phyloP scores from a whole-genome alignment of 768 basidiomycete species.

The Agaricus subrufescens region DNA sequence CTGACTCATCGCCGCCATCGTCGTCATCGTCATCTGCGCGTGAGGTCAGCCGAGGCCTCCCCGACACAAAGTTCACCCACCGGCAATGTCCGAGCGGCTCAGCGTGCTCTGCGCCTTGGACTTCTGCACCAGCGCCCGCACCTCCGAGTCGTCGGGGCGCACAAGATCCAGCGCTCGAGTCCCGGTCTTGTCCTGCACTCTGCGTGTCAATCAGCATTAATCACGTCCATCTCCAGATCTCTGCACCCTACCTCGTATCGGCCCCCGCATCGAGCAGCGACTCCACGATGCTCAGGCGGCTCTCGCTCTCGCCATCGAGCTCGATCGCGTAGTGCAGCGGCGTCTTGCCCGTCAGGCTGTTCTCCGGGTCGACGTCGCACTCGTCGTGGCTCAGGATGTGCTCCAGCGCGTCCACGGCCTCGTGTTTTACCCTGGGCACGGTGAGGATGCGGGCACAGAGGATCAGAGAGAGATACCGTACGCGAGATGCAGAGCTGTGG shows the following conservation, averaged over 20 bases:
- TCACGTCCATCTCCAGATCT: background rate
- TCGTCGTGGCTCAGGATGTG: slow-evolving; percentile 67
- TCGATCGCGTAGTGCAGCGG: slow-evolving; percentile 74
- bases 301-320: slow-evolving; percentile 43
- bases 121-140: slow-evolving; percentile 47
- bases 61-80: slow-evolving; percentile 26
- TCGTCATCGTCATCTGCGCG: slow-evolving; percentile 22
- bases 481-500: slow-evolving; percentile 18
- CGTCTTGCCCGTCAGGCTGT: slow-evolving; percentile 64
- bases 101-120: slow-evolving; percentile 47
- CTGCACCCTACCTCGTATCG: slow-evolving; percentile 49
- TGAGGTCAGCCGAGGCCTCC: background rate
- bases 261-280: slow-evolving; percentile 78
- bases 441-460: slow-evolving; percentile 13
- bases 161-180: slow-evolving; percentile 53
- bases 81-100: slow-evolving; percentile 58
- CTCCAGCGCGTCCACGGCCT: slow-evolving; percentile 62
- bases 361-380: slow-evolving; percentile 80
- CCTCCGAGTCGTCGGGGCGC: slow-evolving; percentile 45
- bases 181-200: slow-evolving; percentile 70
- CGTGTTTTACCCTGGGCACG: slow-evolving; percentile 44
- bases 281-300: slow-evolving; percentile 50
- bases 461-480: background rate
- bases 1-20: slow-evolving; percentile 21
- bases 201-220: slow-evolving; percentile 20